Evolutionary conservation across 768 basidiomycete genomes (phyloP), one percentile per base, ranked within the genome.

Genomic region (Pulveroboletus sp.): DNA sequence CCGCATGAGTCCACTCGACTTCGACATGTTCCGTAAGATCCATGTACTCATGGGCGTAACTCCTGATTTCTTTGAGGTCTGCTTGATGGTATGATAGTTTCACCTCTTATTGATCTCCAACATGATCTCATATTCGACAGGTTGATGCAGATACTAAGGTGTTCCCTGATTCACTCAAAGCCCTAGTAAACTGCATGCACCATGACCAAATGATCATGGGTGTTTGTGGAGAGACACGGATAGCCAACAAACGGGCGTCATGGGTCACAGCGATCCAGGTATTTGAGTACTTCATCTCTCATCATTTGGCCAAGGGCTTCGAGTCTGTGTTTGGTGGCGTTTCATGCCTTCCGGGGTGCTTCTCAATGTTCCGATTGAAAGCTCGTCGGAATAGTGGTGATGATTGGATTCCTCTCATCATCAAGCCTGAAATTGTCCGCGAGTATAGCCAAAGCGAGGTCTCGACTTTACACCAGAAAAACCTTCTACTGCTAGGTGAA

Each of bases 191-290:
- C 66, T 93, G 89, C 71, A 94, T 98, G 93, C 94, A 98, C 58
- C 89, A 96, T 67, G 96, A 99, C 70, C 90, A 87, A 64, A 82
- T 93, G 83, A 94, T 98, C 67, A 99, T 99, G 96, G 96, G 96
- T 28, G 89, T 93, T 30, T 98, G 96, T 65, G 96, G 96, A 43
- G 96, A 99, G 69, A 99, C 96, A 5, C 86, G 95, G 24, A 96
- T 99, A 70, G 93, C 92, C 39, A 99, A 99, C 77, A 99, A 99
- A 66, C 87, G 93, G 21, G 83, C 93, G 53, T 93, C 93, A 18
- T 99, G 96, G 96, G 93, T 99, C 21, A 98, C 96, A 1, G 85
- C 88, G 43, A 99, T 99, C 61, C 96, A 99, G 67, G 95, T 98
- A 37, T 94, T 93, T 65, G 92, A 94, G 67, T 99, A 99, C 70